Percentiles rank a stretch among this genome's conserved stretches.
These are phyloP conservation scores for Plantago elongata DNA, from an alignment of 257 asterid genomes.

Conservation along the genomic window DNA sequence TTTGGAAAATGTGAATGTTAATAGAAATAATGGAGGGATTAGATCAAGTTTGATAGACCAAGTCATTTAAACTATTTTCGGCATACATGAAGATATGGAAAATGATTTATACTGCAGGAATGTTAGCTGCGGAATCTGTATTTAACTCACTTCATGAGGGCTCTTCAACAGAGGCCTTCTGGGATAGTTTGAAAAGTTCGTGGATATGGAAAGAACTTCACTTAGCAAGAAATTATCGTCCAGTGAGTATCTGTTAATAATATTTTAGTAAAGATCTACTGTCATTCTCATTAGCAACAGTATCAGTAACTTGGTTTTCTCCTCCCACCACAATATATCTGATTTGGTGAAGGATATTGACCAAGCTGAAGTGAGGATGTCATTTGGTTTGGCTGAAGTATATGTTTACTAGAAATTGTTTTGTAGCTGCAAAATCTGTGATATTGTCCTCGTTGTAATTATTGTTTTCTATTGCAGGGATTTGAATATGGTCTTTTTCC, in stretches of 20 bases:
- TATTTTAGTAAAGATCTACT: neutral
- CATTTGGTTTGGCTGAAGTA: too few relatives aligned
- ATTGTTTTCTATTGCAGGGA: conserved; percentile 53
- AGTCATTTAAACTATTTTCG: neutral
- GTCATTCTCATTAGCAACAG: too few relatives aligned
- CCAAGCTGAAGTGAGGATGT: too few relatives aligned
- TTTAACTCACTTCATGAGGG: conserved; percentile 55
- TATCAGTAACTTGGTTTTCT: too few relatives aligned
- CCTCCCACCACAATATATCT: neutral
- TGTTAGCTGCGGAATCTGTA: conserved; percentile 93
- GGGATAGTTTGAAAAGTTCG: conserved; percentile 76
- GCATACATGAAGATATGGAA: neutral
- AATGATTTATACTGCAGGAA: conserved; percentile 39
- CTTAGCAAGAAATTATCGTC: conserved; percentile 87
- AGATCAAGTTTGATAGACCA: neutral
- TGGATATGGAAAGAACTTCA: conserved; percentile 96
- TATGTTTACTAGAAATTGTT: too few relatives aligned
- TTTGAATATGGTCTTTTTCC: conserved; percentile 87
- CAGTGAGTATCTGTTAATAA: conserved; percentile 47
- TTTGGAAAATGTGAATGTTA: too few relatives aligned
- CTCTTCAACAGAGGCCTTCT: conserved; percentile 52
- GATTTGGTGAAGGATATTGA: neutral
- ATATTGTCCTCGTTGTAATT: neutral
- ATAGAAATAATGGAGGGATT: neutral
- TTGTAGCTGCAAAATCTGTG: too few relatives aligned